Conservation (phyloP, 2,329 filamentous ascomycete species). For the Xylariaceae sp. region DNA sequence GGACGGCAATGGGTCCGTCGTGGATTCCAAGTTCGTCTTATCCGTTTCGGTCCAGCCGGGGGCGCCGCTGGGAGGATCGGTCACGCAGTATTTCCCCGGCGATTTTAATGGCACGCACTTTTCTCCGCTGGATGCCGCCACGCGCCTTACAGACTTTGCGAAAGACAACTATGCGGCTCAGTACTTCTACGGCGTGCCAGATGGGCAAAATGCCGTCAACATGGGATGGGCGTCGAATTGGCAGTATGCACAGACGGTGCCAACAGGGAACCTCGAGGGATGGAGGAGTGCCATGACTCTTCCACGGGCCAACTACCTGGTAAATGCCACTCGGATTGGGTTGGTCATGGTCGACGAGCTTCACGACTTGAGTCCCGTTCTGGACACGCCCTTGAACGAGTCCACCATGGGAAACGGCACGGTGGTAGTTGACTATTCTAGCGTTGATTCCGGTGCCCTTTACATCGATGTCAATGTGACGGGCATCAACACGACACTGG, state of each 20-base stretch:
- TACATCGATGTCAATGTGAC: constrained; percentile 53
- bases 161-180: constrained; percentile 58
- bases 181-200: constrained; percentile 49
- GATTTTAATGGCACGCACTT: constrained; percentile 65
- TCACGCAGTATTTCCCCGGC: constrained; percentile 56
- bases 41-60: constrained; percentile 56
- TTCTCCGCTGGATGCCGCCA: constrained; percentile 39
- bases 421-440: constrained; percentile 49
- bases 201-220: constrained; percentile 40
- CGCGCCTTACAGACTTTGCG: constrained; percentile 44
- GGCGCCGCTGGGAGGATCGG: constrained; percentile 54
- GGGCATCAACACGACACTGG: constrained; percentile 23
- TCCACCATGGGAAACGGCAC: constrained; percentile 47
- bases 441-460: constrained; percentile 48
- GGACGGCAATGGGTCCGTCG: constrained; percentile 22
- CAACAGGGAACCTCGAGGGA: constrained; percentile 50
- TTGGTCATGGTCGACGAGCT: constrained; percentile 51
- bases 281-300: constrained; percentile 53
- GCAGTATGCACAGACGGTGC: constrained; percentile 55
- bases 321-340: constrained; percentile 48
- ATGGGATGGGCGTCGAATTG: constrained; percentile 60
- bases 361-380: constrained; percentile 46
- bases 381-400: constrained; percentile 43
- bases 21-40: constrained; percentile 44
- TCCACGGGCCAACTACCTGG: constrained; percentile 51